Percentiles rank a stretch among this genome's conserved stretches.
phyloP scores from a whole-genome alignment of 2,329 filamentous ascomycete genomes.

The Cryphonectria carpinicola region DNA sequence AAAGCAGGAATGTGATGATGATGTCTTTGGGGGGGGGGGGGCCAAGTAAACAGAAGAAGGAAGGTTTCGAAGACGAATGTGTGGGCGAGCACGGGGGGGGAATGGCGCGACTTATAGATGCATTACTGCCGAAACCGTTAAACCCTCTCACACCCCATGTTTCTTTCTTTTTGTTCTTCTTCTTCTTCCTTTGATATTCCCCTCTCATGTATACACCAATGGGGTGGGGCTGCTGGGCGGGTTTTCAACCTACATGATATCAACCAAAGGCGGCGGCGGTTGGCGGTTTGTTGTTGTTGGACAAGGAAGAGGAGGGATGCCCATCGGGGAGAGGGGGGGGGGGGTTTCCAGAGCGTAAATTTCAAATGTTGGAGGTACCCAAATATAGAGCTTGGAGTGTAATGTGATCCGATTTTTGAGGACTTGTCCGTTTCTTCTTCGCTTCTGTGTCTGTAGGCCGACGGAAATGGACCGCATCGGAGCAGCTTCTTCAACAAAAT shows the following conservation, averaged over 20 bases:
- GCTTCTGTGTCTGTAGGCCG: neutral
- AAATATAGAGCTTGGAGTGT: constrained; percentile 27
- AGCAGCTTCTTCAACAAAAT: neutral
- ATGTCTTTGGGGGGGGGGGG: neutral
- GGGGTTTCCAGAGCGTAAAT: constrained; percentile 17
- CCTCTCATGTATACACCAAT: constrained; percentile 31
- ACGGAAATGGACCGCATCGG: neutral
- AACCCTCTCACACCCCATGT: neutral
- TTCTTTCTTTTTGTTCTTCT: neutral
- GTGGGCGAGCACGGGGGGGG: neutral
- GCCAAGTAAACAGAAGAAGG: constrained; percentile 15
- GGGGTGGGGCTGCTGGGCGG: constrained; percentile 7
- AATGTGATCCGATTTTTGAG: constrained; percentile 21
- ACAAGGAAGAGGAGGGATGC: constrained; percentile 1
- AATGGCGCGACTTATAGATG: constrained; percentile 27
- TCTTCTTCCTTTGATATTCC: constrained; percentile 24
- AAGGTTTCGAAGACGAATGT: constrained; percentile 23
- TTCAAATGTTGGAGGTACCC: constrained; percentile 20
- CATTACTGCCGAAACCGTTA: constrained; percentile 11
- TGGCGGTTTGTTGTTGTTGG: neutral
- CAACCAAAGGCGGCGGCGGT: constrained; percentile 12
- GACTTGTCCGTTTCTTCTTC: neutral
- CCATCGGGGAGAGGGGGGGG: neutral
- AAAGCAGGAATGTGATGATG: constrained; percentile 8
- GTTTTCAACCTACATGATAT: constrained; percentile 17